Conservation (phyloP, 2,329 filamentous ascomycete species). For the Zasmidium angulare region DNA sequence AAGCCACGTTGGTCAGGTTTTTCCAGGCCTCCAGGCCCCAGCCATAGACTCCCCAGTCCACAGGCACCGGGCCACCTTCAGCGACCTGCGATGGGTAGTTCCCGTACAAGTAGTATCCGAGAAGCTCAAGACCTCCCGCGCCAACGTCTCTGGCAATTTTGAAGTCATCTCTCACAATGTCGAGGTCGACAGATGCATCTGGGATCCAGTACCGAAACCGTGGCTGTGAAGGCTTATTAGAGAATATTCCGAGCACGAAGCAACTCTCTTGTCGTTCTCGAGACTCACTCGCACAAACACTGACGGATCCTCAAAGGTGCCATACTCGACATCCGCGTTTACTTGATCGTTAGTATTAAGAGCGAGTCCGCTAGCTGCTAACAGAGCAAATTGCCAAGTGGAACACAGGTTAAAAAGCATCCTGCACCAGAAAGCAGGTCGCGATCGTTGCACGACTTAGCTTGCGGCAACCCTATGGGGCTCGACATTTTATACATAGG, state of each 20-base stretch:
- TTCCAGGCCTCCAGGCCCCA: slow-evolving; percentile 41
- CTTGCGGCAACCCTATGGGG: neutral
- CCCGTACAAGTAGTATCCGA: slow-evolving; percentile 43
- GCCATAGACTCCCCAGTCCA: slow-evolving; percentile 42
- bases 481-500: neutral
- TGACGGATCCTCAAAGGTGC: slow-evolving; percentile 34
- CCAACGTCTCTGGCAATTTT: slow-evolving; percentile 33
- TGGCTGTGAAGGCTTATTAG: neutral
- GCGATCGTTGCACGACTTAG: neutral
- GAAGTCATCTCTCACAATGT: slow-evolving; percentile 35
- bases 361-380: neutral
- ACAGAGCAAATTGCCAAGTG: neutral
- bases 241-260: slow-evolving; percentile 13
- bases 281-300: slow-evolving; percentile 27
- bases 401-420: neutral
- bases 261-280: slow-evolving; percentile 10
- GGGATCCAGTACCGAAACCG: slow-evolving; percentile 40
- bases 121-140: slow-evolving; percentile 41
- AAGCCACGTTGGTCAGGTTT: slow-evolving; percentile 13
- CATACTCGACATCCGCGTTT: slow-evolving; percentile 23
- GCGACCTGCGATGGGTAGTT: slow-evolving; percentile 21
- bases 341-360: slow-evolving; percentile 23
- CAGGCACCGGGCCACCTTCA: slow-evolving; percentile 23
- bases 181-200: slow-evolving; percentile 37
- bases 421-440: neutral